Base-by-base conservation (phyloP, 2,329 filamentous ascomycete genomes). In the Venturiaceae sp. region DNA sequence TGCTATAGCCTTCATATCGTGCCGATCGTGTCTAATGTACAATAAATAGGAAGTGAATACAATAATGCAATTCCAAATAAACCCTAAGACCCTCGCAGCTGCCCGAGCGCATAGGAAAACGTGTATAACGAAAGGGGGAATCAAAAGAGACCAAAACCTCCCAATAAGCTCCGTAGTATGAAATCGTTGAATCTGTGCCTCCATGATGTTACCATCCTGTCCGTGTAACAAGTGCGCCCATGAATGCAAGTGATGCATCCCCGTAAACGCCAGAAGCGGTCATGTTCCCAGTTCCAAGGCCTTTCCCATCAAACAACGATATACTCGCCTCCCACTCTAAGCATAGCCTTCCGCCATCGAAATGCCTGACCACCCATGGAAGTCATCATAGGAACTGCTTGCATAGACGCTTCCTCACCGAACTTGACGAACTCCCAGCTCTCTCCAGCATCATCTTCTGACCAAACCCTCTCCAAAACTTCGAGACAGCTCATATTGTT, bases 401-500 rank as follows among this genome's bases (percentile, higher is more conserved):
- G 61, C 62, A 63, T 55, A 62, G 62, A 46, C 63, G 62, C 58
- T 47, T 23, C 37, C 44, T n/a, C 53, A 65, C 33, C 66, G 53
- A 53, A 44, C 39, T 8, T 47, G 30, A 21, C 57, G 34, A 36
- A 37, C 16, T 36, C 60, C 53, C 33, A 65, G 5, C 36, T 62
- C 41, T 69, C 60, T 14, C 66, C 66, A 54, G 67, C 66, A 58
- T 72, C 71, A 54, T 83, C 80, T 54, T 79, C 80, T 13, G 78
- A 77, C 92, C 92, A 96, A 16, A 95, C 81, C 66, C 85, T 84
- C 76, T 96, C 92, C 44, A 96, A 74, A 3, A 96, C 84, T 66
- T 94, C 88, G 28, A 96, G 79, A 7, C 88, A 90, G 6, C 88
- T 87, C 41, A 95, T 80, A 69, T 96, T 96, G 74, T 96, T 96